These are phyloP conservation scores for Lagenaria siceraria DNA, from an alignment of 306 rosid species.

Conservation along the genomic window DNA sequence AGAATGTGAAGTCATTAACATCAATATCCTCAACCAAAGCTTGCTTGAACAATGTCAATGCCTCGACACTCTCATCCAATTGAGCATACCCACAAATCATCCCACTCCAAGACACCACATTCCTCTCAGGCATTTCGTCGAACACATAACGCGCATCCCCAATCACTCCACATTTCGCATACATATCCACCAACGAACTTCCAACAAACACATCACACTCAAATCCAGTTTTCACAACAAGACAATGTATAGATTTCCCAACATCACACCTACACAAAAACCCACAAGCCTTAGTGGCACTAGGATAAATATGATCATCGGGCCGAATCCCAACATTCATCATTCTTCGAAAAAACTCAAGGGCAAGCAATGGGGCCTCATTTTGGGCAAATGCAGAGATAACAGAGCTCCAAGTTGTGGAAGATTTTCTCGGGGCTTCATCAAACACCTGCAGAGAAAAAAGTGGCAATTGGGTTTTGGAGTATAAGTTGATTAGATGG, in stretches of 20 bases:
- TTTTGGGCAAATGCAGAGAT: slow-evolving; percentile 68
- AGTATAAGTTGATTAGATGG: slow-evolving; percentile 68
- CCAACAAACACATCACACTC: slow-evolving; percentile 53
- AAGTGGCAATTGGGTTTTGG: slow-evolving; percentile 50
- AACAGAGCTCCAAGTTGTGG: slow-evolving; percentile 78
- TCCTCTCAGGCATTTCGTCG: slow-evolving; percentile 57
- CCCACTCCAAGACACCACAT: slow-evolving; percentile 82
- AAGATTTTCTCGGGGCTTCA: slow-evolving; percentile 25
- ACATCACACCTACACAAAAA: slow-evolving; percentile 27
- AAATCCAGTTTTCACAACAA: slow-evolving; percentile 42
- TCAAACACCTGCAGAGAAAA: slow-evolving; percentile 35
- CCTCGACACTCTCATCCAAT: slow-evolving; percentile 55
- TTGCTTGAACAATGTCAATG: slow-evolving; percentile 41
- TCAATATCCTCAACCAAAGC: slow-evolving; percentile 31
- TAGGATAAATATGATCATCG: slow-evolving; percentile 60
- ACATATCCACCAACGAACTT: slow-evolving; percentile 62
- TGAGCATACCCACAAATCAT: slow-evolving; percentile 68
- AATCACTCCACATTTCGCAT: slow-evolving; percentile 43
- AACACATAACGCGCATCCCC: slow-evolving; percentile 38
- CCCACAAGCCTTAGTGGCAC: slow-evolving; percentile 56
- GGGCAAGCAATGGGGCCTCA: slow-evolving; percentile 51
- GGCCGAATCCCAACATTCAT: slow-evolving; percentile 26
- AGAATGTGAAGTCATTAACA: slow-evolving; percentile 68
- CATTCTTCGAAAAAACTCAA: slow-evolving; percentile 54
- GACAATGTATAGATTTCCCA: slow-evolving; percentile 37